Evolutionary conservation across 805 yeast genomes (phyloP), one percentile per base, ranked within the genome.

Genomic region (Suhomyces sp.): DNA sequence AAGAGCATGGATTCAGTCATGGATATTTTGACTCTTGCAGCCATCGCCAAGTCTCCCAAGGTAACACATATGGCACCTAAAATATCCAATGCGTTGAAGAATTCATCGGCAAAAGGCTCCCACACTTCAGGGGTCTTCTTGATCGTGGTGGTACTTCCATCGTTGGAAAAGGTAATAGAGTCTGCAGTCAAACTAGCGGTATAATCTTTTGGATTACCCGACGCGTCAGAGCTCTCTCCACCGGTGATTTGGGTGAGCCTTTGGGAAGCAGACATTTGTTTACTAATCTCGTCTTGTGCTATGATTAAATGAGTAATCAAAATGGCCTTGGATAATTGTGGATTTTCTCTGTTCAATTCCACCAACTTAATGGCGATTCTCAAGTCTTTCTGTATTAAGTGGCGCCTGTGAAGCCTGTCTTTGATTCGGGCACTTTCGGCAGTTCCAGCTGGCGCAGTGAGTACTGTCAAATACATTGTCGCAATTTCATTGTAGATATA

Each of bases 31-130:
- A 87, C 77, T 48, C 81, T 73, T 17, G 85, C 70, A 1, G 92
- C 90, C 46, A 80, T 70, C 17, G 80, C 71, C 48, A 84, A 71
- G 64, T 87, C 90, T n/a, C 90, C 90, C 13, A 83, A 75, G 1
- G 87, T 78, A 51, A 90, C 69, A 55, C 88, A 86, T 40, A 85
- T 73, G 2, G 94, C 90, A 3, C 88, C 84, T 58, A 85, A 81
- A 52, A 89, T 63, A 60, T 91, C 96, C 68, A 93, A 77, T 1
- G 90, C 86, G 51, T 85, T 83, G 66, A 91, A 85, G 56, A 87
- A 80, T 60, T 90, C 97, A 53, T 87, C 89, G 36, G 85, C 74
- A 65, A 88, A 91, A 3, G 86, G 87, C 51, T 81, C 85, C 88
- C 89, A 87, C 1, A 83, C 81, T 48, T 77, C 79, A 40, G 76